Percentiles rank a stretch among this genome's conserved stretches.
phyloP scores from a whole-genome alignment of 2,329 filamentous ascomycete species.

The Cryoendolithus antarcticus region DNA sequence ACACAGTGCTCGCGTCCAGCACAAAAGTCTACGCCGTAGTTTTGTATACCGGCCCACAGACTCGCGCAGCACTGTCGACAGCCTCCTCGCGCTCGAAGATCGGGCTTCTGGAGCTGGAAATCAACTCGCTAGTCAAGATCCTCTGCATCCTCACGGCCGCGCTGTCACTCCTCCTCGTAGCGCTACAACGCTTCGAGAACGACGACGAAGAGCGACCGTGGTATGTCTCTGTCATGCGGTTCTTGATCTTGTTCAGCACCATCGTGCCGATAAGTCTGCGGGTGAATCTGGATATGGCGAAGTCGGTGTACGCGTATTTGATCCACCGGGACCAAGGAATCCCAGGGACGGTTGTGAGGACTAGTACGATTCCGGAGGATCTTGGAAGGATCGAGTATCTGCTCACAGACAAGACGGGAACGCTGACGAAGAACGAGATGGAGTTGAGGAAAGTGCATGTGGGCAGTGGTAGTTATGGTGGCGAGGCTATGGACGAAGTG shows the following conservation, averaged over 20 bases:
- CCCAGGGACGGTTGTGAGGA: constrained; percentile 81
- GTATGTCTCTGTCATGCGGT: constrained; percentile 98
- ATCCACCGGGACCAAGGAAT: constrained; percentile 88
- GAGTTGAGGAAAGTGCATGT: constrained; percentile 98
- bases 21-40: constrained; percentile 80
- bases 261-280: constrained; percentile 95
- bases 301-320: constrained; percentile 89
- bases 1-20: constrained; percentile 90
- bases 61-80: constrained; percentile 84
- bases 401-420: constrained; percentile 96
- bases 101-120: constrained; percentile 85
- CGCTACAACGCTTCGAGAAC: constrained; percentile 65
- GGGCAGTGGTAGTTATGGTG: constrained; percentile 93
- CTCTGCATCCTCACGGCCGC: constrained; percentile 78
- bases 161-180: constrained; percentile 78
- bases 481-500: constrained; percentile 98
- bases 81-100: constrained; percentile 87
- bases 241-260: constrained; percentile 94
- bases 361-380: constrained; percentile 95
- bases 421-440: constrained; percentile 70
- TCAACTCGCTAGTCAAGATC: constrained; percentile 94
- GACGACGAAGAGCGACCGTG: constrained; percentile 47
- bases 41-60: constrained; percentile 89
- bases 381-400: constrained; percentile 92
- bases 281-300: constrained; percentile 94